Conservation (phyloP, 352 stramenopile species). For the Pythium scleroteichum region DNA sequence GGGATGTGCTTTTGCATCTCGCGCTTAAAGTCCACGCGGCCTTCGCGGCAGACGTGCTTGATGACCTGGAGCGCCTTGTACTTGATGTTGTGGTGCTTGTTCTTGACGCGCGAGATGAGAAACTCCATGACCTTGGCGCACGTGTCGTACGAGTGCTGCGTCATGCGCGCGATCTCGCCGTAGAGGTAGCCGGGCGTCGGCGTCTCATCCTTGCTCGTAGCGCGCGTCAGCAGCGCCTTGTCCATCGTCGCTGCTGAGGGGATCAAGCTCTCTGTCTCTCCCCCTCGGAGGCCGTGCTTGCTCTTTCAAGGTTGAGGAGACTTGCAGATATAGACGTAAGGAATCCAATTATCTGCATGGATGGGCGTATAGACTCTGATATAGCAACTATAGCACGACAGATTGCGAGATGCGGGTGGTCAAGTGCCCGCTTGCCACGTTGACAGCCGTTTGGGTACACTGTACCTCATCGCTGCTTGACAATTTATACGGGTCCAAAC, state of each 20-base stretch:
- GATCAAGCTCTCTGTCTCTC: neutral
- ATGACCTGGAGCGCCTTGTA: slow-evolving; percentile 94
- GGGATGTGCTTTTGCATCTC: slow-evolving; percentile 91
- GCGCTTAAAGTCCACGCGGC: slow-evolving; percentile 89
- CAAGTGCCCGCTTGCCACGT: slow-evolving; percentile 25
- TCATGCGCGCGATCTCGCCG: slow-evolving; percentile 94
- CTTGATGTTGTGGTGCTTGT: slow-evolving; percentile 96
- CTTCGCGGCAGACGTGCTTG: slow-evolving; percentile 91
- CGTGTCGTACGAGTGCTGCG: slow-evolving; percentile 89
- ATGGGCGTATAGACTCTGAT: neutral
- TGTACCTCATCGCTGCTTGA: too few relatives aligned
- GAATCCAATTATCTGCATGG: slow-evolving; percentile 13
- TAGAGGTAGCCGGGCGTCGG: slow-evolving; percentile 97
- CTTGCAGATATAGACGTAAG: slow-evolving; percentile 4
- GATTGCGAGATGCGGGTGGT: slow-evolving; percentile 16
- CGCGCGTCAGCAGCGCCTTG: slow-evolving; percentile 90
- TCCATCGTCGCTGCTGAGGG: slow-evolving; percentile 70
- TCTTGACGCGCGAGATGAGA: slow-evolving; percentile 91
- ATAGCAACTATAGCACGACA: neutral
- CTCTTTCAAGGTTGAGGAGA: neutral
- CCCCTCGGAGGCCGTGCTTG: slow-evolving; percentile 1
- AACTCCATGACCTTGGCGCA: slow-evolving; percentile 90
- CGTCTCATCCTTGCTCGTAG: slow-evolving; percentile 92
- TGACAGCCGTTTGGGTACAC: slow-evolving; percentile 16
- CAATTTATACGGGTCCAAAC: too few relatives aligned